phyloP scores from a whole-genome alignment of 805 yeast species.

The Pichia rugopelliculosa region DNA sequence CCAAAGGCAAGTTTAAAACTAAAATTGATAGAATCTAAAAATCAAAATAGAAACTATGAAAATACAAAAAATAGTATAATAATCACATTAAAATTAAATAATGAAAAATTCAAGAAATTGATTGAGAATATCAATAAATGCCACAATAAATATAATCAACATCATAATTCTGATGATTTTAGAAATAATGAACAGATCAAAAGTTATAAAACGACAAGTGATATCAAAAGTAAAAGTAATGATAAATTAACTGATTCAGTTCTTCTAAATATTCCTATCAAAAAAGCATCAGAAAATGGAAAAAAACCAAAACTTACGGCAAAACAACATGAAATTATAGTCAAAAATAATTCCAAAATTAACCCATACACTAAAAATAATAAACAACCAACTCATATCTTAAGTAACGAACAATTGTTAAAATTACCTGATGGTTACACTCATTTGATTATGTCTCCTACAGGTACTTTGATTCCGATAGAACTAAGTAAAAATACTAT shows the following conservation, averaged over 20 bases:
- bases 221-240: not conserved
- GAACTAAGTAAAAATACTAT: conserved; percentile 14
- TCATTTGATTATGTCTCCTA: conserved; percentile 27
- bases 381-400: not conserved
- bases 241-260: not conserved
- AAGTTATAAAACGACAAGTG: no score
- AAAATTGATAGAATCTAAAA: not conserved
- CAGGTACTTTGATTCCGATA: conserved; percentile 24
- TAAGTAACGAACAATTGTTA: not conserved
- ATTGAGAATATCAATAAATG: not conserved
- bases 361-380: not conserved
- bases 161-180: not conserved
- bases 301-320: not conserved
- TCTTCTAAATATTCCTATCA: not conserved
- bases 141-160: not conserved
- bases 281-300: not conserved
- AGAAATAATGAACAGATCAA: not conserved
- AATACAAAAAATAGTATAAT: not conserved
- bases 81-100: not conserved
- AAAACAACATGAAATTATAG: not conserved
- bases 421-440: conserved; percentile 23
- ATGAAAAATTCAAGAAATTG: not conserved
- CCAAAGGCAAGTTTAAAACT: not conserved
- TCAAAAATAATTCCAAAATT: not conserved
- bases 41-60: not conserved